Evolutionary conservation across 1,284 basidiomycete species (phyloP).

Genomic region (Moniliella sp.): DNA sequence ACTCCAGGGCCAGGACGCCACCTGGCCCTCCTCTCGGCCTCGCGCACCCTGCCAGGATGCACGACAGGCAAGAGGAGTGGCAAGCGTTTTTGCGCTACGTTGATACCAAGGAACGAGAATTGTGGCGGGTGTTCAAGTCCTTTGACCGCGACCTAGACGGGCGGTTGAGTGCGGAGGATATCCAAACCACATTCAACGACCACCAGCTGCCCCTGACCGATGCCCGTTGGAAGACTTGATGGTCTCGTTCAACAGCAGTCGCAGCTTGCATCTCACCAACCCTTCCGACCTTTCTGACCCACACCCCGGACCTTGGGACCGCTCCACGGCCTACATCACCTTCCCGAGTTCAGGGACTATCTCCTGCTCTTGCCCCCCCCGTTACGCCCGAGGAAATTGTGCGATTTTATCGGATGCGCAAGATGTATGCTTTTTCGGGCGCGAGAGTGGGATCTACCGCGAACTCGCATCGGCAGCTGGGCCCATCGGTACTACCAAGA

Average conservation of each 20-base stretch:
- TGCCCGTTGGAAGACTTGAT: conserved; percentile 29
- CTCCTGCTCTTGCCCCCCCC: conserved; percentile 27
- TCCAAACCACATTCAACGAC: too few relatives aligned
- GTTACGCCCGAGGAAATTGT: too few relatives aligned
- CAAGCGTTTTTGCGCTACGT: conserved; percentile 31
- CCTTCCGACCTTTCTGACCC: too few relatives aligned
- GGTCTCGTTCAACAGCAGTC: conserved; percentile 23
- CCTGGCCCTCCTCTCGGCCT: too few relatives aligned
- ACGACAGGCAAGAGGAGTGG: conserved; percentile 30
- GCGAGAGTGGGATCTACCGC: conserved; percentile 29
- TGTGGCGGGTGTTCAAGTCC: conserved; percentile 27
- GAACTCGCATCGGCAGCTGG: conserved; percentile 20
- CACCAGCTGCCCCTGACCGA: too few relatives aligned
- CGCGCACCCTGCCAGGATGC: too few relatives aligned
- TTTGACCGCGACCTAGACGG: conserved; percentile 29
- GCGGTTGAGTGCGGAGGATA: conserved; percentile 19
- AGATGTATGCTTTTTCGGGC: conserved; percentile 29
- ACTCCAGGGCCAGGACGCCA: too few relatives aligned
- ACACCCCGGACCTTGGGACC: too few relatives aligned
- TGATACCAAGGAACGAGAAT: conserved; percentile 28
- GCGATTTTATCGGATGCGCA: conserved; percentile 30
- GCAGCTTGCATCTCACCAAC: too few relatives aligned
- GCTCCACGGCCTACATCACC: conserved; percentile 15
- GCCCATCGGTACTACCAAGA: conserved; percentile 17
- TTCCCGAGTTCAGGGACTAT: conserved; percentile 33